Evolutionary conservation across 345 rosid genomes (phyloP).

Genomic region (Linum tenue): DNA sequence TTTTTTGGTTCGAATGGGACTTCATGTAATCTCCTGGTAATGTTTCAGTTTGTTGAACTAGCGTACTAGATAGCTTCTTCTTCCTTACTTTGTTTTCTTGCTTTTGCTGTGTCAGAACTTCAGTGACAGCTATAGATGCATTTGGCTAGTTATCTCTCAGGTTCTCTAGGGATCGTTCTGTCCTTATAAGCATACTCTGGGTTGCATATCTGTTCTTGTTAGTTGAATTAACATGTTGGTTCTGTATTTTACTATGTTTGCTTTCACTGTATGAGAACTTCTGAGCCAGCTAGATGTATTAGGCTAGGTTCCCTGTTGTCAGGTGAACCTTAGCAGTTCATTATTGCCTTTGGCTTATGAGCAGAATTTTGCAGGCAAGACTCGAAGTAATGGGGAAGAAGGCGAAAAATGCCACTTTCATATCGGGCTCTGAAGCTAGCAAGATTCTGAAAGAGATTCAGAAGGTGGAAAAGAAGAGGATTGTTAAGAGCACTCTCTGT

Average conservation of each 20-base stretch:
- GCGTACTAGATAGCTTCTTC: neutral
- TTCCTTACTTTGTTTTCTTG: neutral
- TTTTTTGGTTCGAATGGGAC: neutral
- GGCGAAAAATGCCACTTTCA: slow-evolving; percentile 79
- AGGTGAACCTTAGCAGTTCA: too few relatives aligned
- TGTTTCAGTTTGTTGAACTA: neutral
- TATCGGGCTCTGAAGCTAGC: slow-evolving; percentile 84
- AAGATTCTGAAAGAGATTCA: slow-evolving; percentile 83
- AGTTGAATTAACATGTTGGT: too few relatives aligned
- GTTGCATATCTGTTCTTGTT: too few relatives aligned
- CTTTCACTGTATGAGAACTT: too few relatives aligned
- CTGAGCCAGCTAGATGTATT: too few relatives aligned
- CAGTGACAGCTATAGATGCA: neutral
- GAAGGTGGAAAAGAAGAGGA: slow-evolving; percentile 91
- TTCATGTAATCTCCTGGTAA: neutral
- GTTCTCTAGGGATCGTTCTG: neutral
- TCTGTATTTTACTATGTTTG: too few relatives aligned
- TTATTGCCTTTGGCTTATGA: too few relatives aligned
- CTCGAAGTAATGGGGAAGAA: slow-evolving; percentile 98
- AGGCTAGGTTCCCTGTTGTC: too few relatives aligned
- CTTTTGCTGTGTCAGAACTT: neutral
- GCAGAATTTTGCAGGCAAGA: slow-evolving; percentile 40
- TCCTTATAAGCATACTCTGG: neutral
- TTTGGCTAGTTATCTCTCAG: neutral
- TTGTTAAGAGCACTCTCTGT: slow-evolving; percentile 83